Conservation (phyloP, 495 filamentous ascomycete species). For the Hyaloscypha variabilis region DNA sequence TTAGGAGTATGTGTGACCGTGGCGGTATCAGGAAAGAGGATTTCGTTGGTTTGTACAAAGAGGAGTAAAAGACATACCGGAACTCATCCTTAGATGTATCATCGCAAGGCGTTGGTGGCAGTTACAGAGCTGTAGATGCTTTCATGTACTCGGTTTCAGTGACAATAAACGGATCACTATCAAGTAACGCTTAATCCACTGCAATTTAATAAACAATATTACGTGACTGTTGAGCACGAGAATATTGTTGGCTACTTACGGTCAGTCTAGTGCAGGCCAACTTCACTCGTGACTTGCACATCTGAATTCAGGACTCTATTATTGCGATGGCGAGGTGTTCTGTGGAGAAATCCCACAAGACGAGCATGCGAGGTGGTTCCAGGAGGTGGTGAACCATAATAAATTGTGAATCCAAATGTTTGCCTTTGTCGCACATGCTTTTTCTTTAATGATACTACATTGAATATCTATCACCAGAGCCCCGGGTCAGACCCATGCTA, state of each 20-base stretch:
- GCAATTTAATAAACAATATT: neutral
- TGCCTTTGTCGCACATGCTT: too few relatives aligned
- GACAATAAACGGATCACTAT: neutral
- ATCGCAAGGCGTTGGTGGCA: conserved; percentile 2
- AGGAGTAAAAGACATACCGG: conserved; percentile 1
- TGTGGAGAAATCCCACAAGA: too few relatives aligned
- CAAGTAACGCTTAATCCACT: neutral
- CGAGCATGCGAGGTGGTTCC: too few relatives aligned
- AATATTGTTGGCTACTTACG: too few relatives aligned
- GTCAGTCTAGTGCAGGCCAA: too few relatives aligned
- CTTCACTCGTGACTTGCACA: too few relatives aligned
- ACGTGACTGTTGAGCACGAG: neutral
- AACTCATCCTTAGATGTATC: neutral
- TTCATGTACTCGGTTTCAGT: neutral
- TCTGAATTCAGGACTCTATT: too few relatives aligned
- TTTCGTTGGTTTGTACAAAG: conserved; percentile 41
- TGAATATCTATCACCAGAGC: neutral
- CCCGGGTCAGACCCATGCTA: neutral
- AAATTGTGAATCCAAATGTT: too few relatives aligned
- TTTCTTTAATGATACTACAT: neutral
- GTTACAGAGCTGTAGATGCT: neutral
- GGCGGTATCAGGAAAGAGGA: conserved; percentile 83
- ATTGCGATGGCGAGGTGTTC: too few relatives aligned
- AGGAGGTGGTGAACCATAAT: too few relatives aligned
- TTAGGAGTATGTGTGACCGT: conserved; percentile 89